A percentile compares a stretch with the other conserved stretches of the same genome.
Evolutionary conservation across 441 rosid species (phyloP).

Genomic region (Euphorbia corollata): DNA sequence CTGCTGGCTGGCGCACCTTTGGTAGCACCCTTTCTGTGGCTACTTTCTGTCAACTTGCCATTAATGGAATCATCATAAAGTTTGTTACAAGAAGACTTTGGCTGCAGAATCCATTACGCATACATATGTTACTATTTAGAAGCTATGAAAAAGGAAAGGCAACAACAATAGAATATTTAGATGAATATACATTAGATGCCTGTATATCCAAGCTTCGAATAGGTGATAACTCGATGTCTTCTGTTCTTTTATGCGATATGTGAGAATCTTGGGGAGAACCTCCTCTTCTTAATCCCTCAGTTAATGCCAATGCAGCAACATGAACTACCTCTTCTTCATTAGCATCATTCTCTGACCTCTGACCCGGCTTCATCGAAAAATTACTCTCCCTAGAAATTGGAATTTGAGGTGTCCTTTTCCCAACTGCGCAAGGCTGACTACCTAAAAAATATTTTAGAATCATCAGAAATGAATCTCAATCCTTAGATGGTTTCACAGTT

Average conservation of each 20-base stretch:
- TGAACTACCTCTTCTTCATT: slow-evolving; percentile 52
- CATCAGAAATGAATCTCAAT: slow-evolving; percentile 14
- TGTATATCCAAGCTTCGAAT: slow-evolving; percentile 44
- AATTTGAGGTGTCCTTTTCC: slow-evolving; percentile 90
- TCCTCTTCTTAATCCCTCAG: slow-evolving; percentile 55
- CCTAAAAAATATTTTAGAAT: slow-evolving; percentile 36
- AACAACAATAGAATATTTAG: slow-evolving; percentile 5
- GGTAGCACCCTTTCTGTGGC: slow-evolving; percentile 29
- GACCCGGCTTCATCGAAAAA: slow-evolving; percentile 39
- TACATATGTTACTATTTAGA: slow-evolving; percentile 2
- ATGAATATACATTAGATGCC: slow-evolving; percentile 35
- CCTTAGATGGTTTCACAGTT: slow-evolving; percentile 7
- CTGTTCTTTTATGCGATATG: slow-evolving; percentile 23
- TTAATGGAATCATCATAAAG: slow-evolving; percentile 30
- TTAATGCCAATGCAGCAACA: slow-evolving; percentile 58
- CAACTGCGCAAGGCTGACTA: slow-evolving; percentile 61
- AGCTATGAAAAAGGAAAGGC: slow-evolving; percentile 11
- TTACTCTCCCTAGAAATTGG: slow-evolving; percentile 55
- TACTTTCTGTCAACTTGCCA: slow-evolving; percentile 40
- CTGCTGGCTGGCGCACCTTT: no score
- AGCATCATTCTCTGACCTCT: slow-evolving; percentile 40
- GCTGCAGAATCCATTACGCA: slow-evolving; percentile 32
- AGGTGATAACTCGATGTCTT: slow-evolving; percentile 38
- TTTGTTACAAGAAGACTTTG: slow-evolving; percentile 39
- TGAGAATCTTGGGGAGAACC: slow-evolving; percentile 51